A percentile compares a stretch with the other conserved stretches of the same genome.
These are phyloP conservation scores for Botrytis squamosa DNA, from an alignment of 2,329 filamentous ascomycete genomes.

Conservation along the genomic window DNA sequence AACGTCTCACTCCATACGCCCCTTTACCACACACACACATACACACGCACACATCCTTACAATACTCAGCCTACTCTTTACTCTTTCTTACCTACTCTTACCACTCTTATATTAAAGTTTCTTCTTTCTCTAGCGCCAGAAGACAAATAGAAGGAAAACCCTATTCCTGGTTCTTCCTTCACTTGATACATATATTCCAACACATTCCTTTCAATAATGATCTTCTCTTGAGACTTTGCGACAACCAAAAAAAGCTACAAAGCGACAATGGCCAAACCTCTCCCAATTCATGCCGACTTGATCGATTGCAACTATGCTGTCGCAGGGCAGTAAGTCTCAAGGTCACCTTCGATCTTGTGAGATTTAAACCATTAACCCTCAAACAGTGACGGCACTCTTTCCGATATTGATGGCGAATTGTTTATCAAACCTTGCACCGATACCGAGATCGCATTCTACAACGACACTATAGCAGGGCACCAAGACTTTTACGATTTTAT, in stretches of 20 bases:
- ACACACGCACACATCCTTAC: background rate
- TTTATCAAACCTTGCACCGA: conserved; percentile 93
- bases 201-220: conserved; percentile 35
- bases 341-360: conserved; percentile 2
- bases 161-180: conserved; percentile 12
- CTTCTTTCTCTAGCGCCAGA: conserved; percentile 11
- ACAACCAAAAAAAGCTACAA: conserved; percentile 22
- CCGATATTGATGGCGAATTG: conserved; percentile 76
- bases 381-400: conserved; percentile 81
- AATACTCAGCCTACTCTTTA: conserved; percentile 20
- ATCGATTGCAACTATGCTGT: conserved; percentile 73
- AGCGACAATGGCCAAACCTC: conserved; percentile 42
- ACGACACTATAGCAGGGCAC: conserved; percentile 62
- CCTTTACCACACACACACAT: background rate
- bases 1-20: conserved; percentile 12
- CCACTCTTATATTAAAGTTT: background rate
- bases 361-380: conserved; percentile 23
- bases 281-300: conserved; percentile 52
- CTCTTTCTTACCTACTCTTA: background rate
- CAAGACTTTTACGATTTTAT: conserved; percentile 76
- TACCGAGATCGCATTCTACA: conserved; percentile 86
- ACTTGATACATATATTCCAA: conserved; percentile 24
- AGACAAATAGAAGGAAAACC: conserved; percentile 18
- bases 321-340: conserved; percentile 73
- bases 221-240: conserved; percentile 33